Evolutionary conservation across 257 asterid species (phyloP), one percentile per base, ranked within the genome.

Genomic region (Nicotiana sylvestris): DNA sequence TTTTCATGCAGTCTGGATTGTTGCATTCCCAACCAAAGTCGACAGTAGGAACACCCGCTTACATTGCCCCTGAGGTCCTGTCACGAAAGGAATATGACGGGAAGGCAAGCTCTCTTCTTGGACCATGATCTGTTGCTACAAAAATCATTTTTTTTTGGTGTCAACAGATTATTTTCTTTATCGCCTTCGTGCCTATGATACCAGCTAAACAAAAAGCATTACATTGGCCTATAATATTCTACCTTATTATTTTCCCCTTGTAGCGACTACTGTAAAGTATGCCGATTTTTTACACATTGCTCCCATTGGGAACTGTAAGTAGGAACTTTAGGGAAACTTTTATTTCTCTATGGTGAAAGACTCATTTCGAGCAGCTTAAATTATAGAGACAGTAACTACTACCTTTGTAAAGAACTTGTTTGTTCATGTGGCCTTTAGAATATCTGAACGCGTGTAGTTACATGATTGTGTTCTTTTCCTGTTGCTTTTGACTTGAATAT

Each of bases 21-120:
- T 90, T 96, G 85, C 99, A 96, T 84, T 96, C 99, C 58, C 92
- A 92, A 88, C 99, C 99, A 81, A 96, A 96, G 86, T 96, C 99
- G 32, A 92, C 99, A 11, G 99, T 96, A 57, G 99, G 98, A 69
- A 96, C 99, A 33, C 99, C 99, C 4, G 99, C 99, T 27, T 96
- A 96, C 72, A 94, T 96, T 79, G 99, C 98, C 30, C 99, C 99
- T 0, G 99, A 96, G 88, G 99, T 96, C 74, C 90, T 96, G 18
- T 90, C 97, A 27, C 89, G 98, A 81, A 91, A 93, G 89, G 99
- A 96, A 85, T 96, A 96, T 86, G 99, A 96, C 78, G 99, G 99
- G 76, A 96, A 96, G 92, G 99, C 93, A 84, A 82, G 87, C 67
- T 76, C 57, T 46, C 61, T 46, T 46, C 61, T 72, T 27, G 1